Conservation (phyloP, 768 basidiomycete genomes). For the Tricholoma sp. region DNA sequence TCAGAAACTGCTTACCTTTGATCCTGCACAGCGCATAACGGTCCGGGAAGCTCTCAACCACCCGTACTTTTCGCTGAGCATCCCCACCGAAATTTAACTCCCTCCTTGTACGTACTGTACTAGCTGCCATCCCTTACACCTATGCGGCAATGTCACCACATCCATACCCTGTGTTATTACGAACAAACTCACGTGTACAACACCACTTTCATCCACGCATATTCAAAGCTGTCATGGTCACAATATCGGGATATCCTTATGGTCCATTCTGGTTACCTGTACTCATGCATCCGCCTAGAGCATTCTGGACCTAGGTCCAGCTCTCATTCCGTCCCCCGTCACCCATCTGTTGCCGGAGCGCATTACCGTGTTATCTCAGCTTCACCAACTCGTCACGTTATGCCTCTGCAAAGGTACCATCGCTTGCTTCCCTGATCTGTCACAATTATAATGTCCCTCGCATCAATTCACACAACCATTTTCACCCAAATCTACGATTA, state of each 20-base stretch:
- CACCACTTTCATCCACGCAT: constrained; percentile 11
- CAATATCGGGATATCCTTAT: constrained; percentile 4
- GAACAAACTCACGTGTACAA: constrained; percentile 18
- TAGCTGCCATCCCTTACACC: constrained; percentile 19
- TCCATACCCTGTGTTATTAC: constrained; percentile 19
- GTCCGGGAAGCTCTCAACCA: constrained; percentile 87
- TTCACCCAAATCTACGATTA: not conserved
- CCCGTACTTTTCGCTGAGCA: constrained; percentile 72
- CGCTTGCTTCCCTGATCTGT: not conserved
- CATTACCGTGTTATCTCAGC: not conserved
- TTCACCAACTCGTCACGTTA: not conserved
- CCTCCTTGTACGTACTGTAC: constrained; percentile 15
- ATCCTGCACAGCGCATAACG: constrained; percentile 82
- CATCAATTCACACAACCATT: constrained; percentile 7
- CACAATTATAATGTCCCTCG: constrained; percentile 4
- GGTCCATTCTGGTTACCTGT: constrained; percentile 1
- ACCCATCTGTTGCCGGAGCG: not conserved
- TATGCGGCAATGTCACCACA: constrained; percentile 1
- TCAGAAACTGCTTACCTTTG: constrained; percentile 81
- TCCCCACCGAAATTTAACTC: constrained; percentile 62
- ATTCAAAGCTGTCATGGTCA: not conserved
- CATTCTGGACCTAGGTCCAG: not conserved
- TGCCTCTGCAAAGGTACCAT: not conserved
- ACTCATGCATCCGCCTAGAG: not conserved
- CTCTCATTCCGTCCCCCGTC: not conserved